Evolutionary conservation across 2,329 filamentous ascomycete genomes (phyloP).

Genomic region (Geosmithia flava): DNA sequence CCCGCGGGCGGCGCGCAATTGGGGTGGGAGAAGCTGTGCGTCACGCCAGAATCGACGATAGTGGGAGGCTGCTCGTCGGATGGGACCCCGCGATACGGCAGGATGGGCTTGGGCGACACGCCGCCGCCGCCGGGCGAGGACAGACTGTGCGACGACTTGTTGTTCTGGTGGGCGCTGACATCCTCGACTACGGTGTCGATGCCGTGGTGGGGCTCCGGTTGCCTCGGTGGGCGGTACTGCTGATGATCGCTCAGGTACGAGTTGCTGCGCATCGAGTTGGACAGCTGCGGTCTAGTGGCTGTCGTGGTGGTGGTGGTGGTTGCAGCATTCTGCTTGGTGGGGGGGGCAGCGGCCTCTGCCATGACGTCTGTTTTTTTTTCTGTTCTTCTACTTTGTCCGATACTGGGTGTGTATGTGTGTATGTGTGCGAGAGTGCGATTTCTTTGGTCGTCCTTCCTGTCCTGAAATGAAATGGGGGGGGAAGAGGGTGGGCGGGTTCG

Average conservation of each 20-base stretch:
- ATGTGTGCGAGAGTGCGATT: too few relatives aligned
- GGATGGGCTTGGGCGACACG: slow-evolving; percentile 23
- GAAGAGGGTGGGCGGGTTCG: too few relatives aligned
- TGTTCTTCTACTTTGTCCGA: neutral
- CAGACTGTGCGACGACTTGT: slow-evolving; percentile 5
- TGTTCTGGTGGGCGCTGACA: slow-evolving; percentile 15
- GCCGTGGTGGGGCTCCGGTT: slow-evolving; percentile 43
- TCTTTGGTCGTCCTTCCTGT: too few relatives aligned
- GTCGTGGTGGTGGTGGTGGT: neutral
- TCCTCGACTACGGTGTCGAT: slow-evolving; percentile 56
- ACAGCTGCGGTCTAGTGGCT: slow-evolving; percentile 27
- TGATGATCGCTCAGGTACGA: slow-evolving; percentile 52
- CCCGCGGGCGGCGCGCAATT: slow-evolving; percentile 46
- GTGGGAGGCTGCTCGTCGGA: slow-evolving; percentile 44
- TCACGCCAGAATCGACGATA: slow-evolving; percentile 50
- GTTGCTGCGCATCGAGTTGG: slow-evolving; percentile 41
- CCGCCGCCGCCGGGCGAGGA: slow-evolving; percentile 13
- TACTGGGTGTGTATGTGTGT: too few relatives aligned
- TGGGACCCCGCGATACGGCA: slow-evolving; percentile 47
- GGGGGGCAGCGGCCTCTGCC: neutral
- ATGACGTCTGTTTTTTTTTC: neutral
- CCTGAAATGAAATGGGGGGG: too few relatives aligned
- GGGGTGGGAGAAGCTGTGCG: slow-evolving; percentile 49
- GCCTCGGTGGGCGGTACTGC: slow-evolving; percentile 45
- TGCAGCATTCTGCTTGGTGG: neutral